These are phyloP conservation scores for Mytilinidion resinicola DNA, from an alignment of 495 filamentous ascomycete genomes.

Conservation along the genomic window DNA sequence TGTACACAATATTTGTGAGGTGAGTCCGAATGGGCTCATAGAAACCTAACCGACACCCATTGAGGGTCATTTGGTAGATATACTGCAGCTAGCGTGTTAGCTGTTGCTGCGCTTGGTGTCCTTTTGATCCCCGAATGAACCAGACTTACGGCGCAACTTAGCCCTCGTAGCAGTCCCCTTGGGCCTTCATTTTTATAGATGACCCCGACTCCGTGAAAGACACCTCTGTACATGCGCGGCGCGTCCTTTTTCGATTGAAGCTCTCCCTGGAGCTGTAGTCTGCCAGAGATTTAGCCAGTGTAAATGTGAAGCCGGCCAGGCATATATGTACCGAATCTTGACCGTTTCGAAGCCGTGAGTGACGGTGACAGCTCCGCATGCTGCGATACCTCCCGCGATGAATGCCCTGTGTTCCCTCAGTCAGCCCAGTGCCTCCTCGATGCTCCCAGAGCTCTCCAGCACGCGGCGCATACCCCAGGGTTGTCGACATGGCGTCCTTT, in stretches of 20 bases:
- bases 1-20: slow-evolving; percentile 54
- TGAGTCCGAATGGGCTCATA: slow-evolving; percentile 84
- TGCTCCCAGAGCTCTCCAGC: background rate
- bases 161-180: slow-evolving; percentile 77
- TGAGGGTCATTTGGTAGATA: slow-evolving; percentile 93
- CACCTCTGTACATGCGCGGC: slow-evolving; percentile 82
- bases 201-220: slow-evolving; percentile 82
- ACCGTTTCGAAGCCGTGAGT: slow-evolving; percentile 98
- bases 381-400: slow-evolving; percentile 90
- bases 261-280: slow-evolving; percentile 94
- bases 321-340: slow-evolving; percentile 75
- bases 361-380: slow-evolving; percentile 93
- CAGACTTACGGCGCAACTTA: slow-evolving; percentile 69
- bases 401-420: slow-evolving; percentile 51
- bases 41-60: slow-evolving; percentile 93
- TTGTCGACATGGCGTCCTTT: slow-evolving; percentile 29
- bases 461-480: slow-evolving; percentile 19
- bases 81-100: slow-evolving; percentile 49
- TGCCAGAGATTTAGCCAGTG: slow-evolving; percentile 31
- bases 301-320: background rate
- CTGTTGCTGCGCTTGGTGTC: background rate
- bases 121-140: background rate
- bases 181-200: slow-evolving; percentile 90
- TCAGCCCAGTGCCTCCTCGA: slow-evolving; percentile 4
- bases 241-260: slow-evolving; percentile 79